Evolutionary conservation across 2,329 filamentous ascomycete species (phyloP).

Genomic region (Pseudogymnoascus sp.): DNA sequence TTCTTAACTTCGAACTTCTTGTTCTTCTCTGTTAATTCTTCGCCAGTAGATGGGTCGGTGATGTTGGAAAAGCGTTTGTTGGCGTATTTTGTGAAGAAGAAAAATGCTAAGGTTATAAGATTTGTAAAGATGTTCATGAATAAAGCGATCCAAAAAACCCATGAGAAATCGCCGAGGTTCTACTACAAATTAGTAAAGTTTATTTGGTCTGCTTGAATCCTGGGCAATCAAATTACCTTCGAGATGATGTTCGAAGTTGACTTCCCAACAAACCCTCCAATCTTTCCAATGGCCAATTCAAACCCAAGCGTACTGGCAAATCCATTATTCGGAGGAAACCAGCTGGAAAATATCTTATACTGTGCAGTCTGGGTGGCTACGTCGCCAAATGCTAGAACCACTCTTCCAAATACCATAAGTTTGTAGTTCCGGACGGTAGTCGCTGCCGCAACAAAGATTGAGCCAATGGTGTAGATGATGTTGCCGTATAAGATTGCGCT

Average conservation of each 20-base stretch:
- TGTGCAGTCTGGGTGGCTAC: slow-evolving; percentile 57
- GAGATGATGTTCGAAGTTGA: slow-evolving; percentile 53
- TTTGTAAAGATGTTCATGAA: slow-evolving; percentile 60
- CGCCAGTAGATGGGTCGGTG: slow-evolving; percentile 49
- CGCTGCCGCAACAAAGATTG: slow-evolving; percentile 51
- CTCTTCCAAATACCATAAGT: slow-evolving; percentile 51
- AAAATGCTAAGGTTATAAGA: slow-evolving; percentile 44
- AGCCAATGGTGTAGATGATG: slow-evolving; percentile 48
- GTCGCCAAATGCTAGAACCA: slow-evolving; percentile 52
- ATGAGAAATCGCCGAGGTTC: slow-evolving; percentile 51
- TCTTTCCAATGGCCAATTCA: slow-evolving; percentile 53
- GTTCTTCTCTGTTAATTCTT: slow-evolving; percentile 52
- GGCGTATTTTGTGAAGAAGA: slow-evolving; percentile 46
- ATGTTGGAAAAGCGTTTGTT: slow-evolving; percentile 40
- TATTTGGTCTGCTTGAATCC: background rate
- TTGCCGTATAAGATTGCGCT: slow-evolving; percentile 55
- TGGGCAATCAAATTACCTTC: slow-evolving; percentile 23
- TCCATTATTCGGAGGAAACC: slow-evolving; percentile 54
- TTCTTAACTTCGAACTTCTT: slow-evolving; percentile 49
- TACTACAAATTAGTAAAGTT: slow-evolving; percentile 18
- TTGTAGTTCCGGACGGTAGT: slow-evolving; percentile 48
- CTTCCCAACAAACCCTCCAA: slow-evolving; percentile 54
- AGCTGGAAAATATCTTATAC: slow-evolving; percentile 58
- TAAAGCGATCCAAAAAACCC: slow-evolving; percentile 55
- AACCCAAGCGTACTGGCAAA: slow-evolving; percentile 55